Base-by-base conservation (phyloP, 225 moss, liverwort and hornwort species). In the Bryoerythrophyllum caledonicum region DNA sequence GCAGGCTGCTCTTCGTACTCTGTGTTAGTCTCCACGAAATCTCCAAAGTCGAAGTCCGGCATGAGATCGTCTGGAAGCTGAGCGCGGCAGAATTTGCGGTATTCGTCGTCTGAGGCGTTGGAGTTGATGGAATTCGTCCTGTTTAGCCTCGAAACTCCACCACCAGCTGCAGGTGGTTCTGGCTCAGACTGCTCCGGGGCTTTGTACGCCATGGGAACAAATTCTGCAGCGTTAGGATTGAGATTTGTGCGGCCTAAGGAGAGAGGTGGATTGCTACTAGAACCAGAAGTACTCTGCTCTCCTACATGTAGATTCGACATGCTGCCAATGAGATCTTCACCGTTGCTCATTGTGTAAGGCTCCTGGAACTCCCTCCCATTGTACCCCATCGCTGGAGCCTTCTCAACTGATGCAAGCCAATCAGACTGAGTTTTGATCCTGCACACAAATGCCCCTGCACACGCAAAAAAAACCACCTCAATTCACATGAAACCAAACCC, bases 61-160 rank as follows among this genome's bases (percentile, higher is more conserved):
- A 83, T 85, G 46, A 88, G 83, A 51, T 88, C 88, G 3, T 88
- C 88, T 0, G 88, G 88, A 28, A 88, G 85, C 85, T 88, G 85
- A 28, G 88, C 65, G 20, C 85, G 88, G 30, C 83, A 88, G 46
- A 83, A 85, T 5, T 74, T 81, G 0, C 88, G 81, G 27, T 88
- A 88, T 55, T 88, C 88, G 58, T 88, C 88, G 27, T 88, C 88
- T 12, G 88, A 88, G 44, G 85, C 81, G 67, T 86, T 86, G 24
- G 88, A 88, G 71, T 83, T 88, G 85, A 78, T 82, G 3, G 88
- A 89, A 68, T 89, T 86, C 28, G 88, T 82, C 55, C 88, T 66
- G 4, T 83, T 73, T 78, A 88, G 67, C 15, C 82, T 25, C 61
- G 88, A 79, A 24, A 52, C 76, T 12, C 81, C 71, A 28, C 65